Base-by-base conservation (phyloP, 2,329 filamentous ascomycete species). In the Capronia americana region DNA sequence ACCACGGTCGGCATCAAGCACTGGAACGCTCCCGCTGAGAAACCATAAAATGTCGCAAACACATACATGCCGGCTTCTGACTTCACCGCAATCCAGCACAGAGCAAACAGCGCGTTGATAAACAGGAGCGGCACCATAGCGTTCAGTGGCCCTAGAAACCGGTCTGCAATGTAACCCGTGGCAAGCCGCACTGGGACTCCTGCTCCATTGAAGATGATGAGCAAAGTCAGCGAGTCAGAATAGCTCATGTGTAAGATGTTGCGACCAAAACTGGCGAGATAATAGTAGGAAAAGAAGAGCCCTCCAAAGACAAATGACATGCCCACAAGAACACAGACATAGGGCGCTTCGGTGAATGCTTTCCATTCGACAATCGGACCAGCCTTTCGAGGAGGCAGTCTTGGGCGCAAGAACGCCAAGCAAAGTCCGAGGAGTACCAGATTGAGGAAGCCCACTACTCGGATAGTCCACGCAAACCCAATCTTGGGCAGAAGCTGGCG, bases 401-500 rank as follows among this genome's bases (percentile, higher is more conserved):
- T 79, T 23, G 84, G 81, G 65, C 79, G 80, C n/a, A 83, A 77
- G 38, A 84, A 79, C 10, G 83, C 64, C 28, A 67, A 20, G 17
- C 63, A 59, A 2, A 77, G 75, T 0, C 80, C 74, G 3, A 80
- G 71, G 0, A 81, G 79, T 0, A 77, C 81, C 1, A 89, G 69
- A 28, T 87, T 85, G 34, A 90, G 81, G 59, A 91, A 84, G 0
- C 85, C 88, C 68, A 89, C 81, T 0, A 84, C 82, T 0, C 88
- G 80, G n/a, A 89, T 82, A 0, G 88, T 88, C 87, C 88, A 90
- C 0, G 81, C 80, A 72, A 89, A 90, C 0, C 88, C 88, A 3
- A 90, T 77, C 20, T 79, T 80, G 0, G 87, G 85, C 1, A 89
- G 77, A 11, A 90, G 76, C 61, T 87, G 83, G 71, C 83, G 79